Percentiles rank a stretch among this genome's conserved stretches.
These are phyloP conservation scores for Dillenia turbinata DNA, from an alignment of 164 flowering plant genomes.

Conservation along the genomic window DNA sequence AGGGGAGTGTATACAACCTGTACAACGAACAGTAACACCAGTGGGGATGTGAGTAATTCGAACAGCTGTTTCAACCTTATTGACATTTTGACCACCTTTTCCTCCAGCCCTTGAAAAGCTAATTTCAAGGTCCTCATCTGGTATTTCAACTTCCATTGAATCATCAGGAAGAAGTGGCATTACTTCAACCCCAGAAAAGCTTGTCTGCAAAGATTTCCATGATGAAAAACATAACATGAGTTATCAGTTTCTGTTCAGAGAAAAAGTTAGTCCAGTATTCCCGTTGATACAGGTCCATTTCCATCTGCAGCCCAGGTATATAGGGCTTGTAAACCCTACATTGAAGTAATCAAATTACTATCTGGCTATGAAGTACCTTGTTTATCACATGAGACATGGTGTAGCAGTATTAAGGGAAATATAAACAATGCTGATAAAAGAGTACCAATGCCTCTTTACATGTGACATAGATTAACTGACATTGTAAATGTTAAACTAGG, in stretches of 20 bases:
- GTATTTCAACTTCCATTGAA: conserved; percentile 75
- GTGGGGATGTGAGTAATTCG: conserved; percentile 97
- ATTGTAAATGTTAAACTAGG: neutral
- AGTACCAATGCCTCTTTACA: too few species aligned
- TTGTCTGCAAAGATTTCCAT: conserved; percentile 49
- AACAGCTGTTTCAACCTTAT: conserved; percentile 96
- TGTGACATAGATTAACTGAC: too few species aligned
- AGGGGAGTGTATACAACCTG: conserved; percentile 38
- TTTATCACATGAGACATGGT: too few species aligned
- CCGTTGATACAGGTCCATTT: too few species aligned
- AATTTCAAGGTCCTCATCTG: conserved; percentile 92
- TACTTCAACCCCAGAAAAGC: conserved; percentile 94
- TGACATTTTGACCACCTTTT: conserved; percentile 95
- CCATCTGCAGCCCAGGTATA: too few species aligned
- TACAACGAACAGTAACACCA: conserved; percentile 86
- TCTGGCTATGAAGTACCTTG: too few species aligned
- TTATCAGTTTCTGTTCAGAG: too few species aligned
- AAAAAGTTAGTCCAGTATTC: too few species aligned
- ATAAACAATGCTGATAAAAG: too few species aligned
- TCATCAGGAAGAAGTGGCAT: conserved; percentile 99
- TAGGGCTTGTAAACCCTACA: neutral
- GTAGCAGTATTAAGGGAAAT: too few species aligned
- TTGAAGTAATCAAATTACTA: neutral
- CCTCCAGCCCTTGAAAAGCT: conserved; percentile 92
- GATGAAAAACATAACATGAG: neutral